Conservation (phyloP, 2,329 filamentous ascomycete genomes). For the Colletotrichum tanaceti region DNA sequence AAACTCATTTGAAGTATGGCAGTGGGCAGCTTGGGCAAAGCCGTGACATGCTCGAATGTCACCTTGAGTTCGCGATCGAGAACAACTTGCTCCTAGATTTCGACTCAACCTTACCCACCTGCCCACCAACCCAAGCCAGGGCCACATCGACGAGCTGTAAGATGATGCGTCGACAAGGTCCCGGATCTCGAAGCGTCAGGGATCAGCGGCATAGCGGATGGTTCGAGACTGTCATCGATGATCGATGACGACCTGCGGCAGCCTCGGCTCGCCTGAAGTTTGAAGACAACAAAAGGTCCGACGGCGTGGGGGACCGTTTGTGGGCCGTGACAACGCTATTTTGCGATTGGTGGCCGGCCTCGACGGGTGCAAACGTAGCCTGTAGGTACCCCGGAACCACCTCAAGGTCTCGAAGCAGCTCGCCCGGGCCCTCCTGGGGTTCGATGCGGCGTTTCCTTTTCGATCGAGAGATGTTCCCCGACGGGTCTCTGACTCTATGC, state of each 20-base stretch:
- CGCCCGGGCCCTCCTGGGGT: slow-evolving; percentile 4
- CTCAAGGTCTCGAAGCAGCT: slow-evolving; percentile 9
- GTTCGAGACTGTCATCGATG: slow-evolving; percentile 27
- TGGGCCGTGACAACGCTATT: slow-evolving; percentile 19
- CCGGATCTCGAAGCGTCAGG: neutral
- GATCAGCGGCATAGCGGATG: neutral
- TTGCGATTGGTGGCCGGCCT: neutral
- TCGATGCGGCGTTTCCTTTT: slow-evolving; percentile 10
- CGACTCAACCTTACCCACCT: neutral
- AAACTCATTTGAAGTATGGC: neutral
- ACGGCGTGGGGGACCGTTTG: slow-evolving; percentile 26
- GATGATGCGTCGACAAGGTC: slow-evolving; percentile 2
- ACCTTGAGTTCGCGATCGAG: neutral
- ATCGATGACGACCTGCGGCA: slow-evolving; percentile 35
- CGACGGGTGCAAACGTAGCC: slow-evolving; percentile 4
- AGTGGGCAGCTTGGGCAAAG: neutral
- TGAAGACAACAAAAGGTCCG: slow-evolving; percentile 20
- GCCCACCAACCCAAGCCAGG: neutral
- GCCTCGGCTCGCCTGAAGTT: neutral
- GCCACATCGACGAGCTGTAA: neutral
- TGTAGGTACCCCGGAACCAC: slow-evolving; percentile 9
- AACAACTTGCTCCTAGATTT: neutral
- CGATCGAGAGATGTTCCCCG: slow-evolving; percentile 22
- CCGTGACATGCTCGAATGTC: neutral
- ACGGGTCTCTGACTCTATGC: neutral